Base-by-base conservation (phyloP, 441 rosid species). In the Adansonia gregorii region DNA sequence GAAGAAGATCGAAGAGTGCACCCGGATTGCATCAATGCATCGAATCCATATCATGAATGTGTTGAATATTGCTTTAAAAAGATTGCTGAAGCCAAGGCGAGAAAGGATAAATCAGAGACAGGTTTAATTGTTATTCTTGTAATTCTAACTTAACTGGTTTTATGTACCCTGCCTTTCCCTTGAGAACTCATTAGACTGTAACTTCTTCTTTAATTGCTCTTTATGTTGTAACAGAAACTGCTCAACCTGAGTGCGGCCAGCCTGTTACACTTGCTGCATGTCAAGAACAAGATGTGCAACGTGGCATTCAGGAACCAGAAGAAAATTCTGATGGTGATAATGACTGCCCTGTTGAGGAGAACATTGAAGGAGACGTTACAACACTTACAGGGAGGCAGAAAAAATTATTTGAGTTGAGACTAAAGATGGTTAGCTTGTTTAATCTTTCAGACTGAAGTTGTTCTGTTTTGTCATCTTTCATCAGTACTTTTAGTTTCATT, bases 381-480 rank as follows among this genome's bases (percentile, higher is more conserved):
- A 82, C 93, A 17, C 98, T 96, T 82, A 90, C 98, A 0, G 98
- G 98, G 66, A 92, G 97, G 84, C 87, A 87, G 89, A 94, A 88
- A 83, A 94, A 85, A 49, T 70, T 93, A 82, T 92, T 84, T 75
- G 98, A 96, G 81, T 77, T 96, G 80, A 92, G 88, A 84, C 91
- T 90, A 76, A 94, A 94, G 89, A 90, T 96, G 98, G 98, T 96
- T 78, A 56, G 79, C 70, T 17, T 55, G 39, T 54, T 77, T 67
- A 35, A 9, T 0, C 35, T 17, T 46, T 49, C 15, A 39, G 65
- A 64, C 48, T 59, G 56, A 49, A 59, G 22, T 69, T 67, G 39
- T 22, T 81, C 6, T 15, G 7, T 81, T 52, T 75, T 55, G 9
- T 78, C 10, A 4, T 67, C 4, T 46, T 11, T 55, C 72, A 22